Conservation (phyloP, 2,329 filamentous ascomycete genomes). For the Ceratocystis alfenasii region DNA sequence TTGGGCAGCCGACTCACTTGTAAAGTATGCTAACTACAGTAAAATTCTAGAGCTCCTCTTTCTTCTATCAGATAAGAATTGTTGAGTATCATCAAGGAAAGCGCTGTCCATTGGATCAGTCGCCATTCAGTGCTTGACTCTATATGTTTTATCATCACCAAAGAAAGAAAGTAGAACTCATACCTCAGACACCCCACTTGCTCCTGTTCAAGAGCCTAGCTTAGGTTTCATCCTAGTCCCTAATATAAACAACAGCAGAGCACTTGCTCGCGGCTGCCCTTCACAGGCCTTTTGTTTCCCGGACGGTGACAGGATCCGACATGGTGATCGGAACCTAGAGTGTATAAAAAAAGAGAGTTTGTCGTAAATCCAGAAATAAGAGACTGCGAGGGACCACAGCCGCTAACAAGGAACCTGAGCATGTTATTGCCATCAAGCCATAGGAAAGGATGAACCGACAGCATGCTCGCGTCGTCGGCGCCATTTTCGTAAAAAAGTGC, state of each 20-base stretch:
- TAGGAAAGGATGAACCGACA: background rate
- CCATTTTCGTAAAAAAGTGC: conserved; percentile 10
- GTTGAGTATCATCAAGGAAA: conserved; percentile 22
- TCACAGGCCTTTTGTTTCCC: conserved; percentile 1
- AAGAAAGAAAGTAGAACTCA: conserved; percentile 32
- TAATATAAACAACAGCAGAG: background rate
- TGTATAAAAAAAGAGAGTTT: conserved; percentile 21
- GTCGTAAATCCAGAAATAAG: background rate
- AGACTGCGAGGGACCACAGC: background rate
- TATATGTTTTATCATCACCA: conserved; percentile 86
- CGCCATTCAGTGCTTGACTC: conserved; percentile 93
- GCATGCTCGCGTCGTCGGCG: background rate
- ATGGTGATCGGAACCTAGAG: conserved; percentile 15
- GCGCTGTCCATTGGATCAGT: conserved; percentile 21
- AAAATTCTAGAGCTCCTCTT: conserved; percentile 9
- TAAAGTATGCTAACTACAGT: background rate
- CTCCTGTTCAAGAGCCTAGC: too few relatives aligned
- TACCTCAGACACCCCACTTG: background rate
- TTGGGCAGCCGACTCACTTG: background rate
- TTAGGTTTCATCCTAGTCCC: conserved; percentile 3
- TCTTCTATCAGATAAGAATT: conserved; percentile 21
- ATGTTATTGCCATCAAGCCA: too few relatives aligned
- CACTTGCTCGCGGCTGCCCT: conserved; percentile 14
- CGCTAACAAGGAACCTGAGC: too few relatives aligned
- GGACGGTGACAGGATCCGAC: conserved; percentile 21